Evolutionary conservation across 352 stramenopile genomes (phyloP).

Genomic region (Peronospora destructor): DNA sequence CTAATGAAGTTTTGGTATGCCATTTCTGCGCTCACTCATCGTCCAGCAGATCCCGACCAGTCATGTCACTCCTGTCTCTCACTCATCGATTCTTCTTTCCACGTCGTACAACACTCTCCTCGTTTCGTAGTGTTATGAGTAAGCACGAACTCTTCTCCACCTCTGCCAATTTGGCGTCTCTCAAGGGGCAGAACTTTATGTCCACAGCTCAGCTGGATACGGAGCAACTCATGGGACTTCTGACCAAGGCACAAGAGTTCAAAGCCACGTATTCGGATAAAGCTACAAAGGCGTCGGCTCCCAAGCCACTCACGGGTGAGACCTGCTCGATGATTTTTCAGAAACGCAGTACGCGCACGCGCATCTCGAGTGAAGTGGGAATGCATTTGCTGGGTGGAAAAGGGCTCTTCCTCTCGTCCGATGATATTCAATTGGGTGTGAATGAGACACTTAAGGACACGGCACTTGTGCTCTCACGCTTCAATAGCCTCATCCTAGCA

Average conservation of each 20-base stretch:
- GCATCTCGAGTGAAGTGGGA: slow-evolving; percentile 92
- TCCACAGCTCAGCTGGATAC: slow-evolving; percentile 55
- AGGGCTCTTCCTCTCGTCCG: slow-evolving; percentile 93
- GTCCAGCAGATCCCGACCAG: slow-evolving; percentile 3
- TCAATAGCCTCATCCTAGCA: slow-evolving; percentile 95
- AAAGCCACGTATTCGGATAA: slow-evolving; percentile 60
- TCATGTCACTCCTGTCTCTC: slow-evolving; percentile 19
- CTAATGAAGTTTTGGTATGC: too few relatives aligned
- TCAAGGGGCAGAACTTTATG: slow-evolving; percentile 65
- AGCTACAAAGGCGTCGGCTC: slow-evolving; percentile 41
- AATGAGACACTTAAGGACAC: slow-evolving; percentile 95
- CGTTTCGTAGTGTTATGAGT: slow-evolving; percentile 6
- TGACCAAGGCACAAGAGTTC: slow-evolving; percentile 61
- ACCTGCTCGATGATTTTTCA: slow-evolving; percentile 93
- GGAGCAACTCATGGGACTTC: slow-evolving; percentile 46
- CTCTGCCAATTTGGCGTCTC: slow-evolving; percentile 32
- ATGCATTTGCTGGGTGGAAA: slow-evolving; percentile 95
- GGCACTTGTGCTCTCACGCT: slow-evolving; percentile 85
- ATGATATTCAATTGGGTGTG: slow-evolving; percentile 97
- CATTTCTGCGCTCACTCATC: slow-evolving; percentile 4
- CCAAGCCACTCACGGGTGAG: slow-evolving; percentile 60
- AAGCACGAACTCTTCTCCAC: slow-evolving; percentile 16
- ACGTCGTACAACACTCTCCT: background rate
- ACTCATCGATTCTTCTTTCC: slow-evolving; percentile 21
- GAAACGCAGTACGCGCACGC: slow-evolving; percentile 89